Evolutionary conservation across 2,329 filamentous ascomycete species (phyloP).

Genomic region (Botrytis aclada): DNA sequence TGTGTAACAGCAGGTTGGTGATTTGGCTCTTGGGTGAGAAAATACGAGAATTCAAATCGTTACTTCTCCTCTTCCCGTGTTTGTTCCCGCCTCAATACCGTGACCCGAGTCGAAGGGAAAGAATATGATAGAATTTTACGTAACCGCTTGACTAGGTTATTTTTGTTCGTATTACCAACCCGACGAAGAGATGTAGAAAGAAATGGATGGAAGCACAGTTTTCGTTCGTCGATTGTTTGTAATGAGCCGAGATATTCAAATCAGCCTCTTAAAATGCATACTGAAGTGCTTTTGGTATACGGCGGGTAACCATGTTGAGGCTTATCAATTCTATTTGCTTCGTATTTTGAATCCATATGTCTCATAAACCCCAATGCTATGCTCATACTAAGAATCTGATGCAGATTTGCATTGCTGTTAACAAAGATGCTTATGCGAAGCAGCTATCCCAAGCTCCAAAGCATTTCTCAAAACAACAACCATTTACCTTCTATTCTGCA

Average conservation of each 20-base stretch:
- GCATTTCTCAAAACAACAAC: not conserved
- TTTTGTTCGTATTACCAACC: not conserved
- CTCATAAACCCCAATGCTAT: not conserved
- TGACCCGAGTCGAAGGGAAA: not conserved
- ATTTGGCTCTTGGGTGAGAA: not conserved
- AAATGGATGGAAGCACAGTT: not conserved
- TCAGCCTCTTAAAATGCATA: not conserved
- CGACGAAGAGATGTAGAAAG: not conserved
- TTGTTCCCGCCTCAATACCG: not conserved
- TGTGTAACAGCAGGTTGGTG: not conserved
- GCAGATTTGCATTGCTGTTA: not conserved
- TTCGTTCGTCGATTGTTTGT: not conserved
- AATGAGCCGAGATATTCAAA: not conserved
- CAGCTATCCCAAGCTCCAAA: not conserved
- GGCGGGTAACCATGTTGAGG: not conserved
- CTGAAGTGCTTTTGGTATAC: not conserved
- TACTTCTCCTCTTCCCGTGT: not conserved
- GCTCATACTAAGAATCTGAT: not conserved
- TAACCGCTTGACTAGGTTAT: not conserved
- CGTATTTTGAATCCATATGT: not conserved
- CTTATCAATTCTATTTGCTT: not conserved
- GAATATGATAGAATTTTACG: not conserved
- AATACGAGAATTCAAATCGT: not conserved
- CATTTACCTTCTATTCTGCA: not conserved
- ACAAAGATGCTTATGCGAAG: not conserved